phyloP scores from a whole-genome alignment of 2,329 filamentous ascomycete species.

The Didymella lethalis region DNA sequence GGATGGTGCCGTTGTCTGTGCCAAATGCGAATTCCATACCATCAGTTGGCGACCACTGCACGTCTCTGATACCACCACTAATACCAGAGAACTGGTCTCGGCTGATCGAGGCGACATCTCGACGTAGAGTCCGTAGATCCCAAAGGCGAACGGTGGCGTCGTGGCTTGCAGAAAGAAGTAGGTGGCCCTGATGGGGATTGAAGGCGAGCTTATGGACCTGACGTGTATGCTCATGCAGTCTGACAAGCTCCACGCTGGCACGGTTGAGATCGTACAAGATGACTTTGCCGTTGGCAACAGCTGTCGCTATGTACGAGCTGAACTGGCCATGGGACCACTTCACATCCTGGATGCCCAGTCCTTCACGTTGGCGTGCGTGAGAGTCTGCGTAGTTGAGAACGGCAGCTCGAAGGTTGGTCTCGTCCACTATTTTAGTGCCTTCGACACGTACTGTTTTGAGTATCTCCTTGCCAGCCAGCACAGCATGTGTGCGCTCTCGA shows the following conservation, averaged over 20 bases:
- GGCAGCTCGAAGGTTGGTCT: slow-evolving; percentile 68
- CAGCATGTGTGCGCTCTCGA: slow-evolving; percentile 67
- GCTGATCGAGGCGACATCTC: slow-evolving; percentile 62
- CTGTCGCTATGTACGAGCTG: slow-evolving; percentile 68
- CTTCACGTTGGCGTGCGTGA: slow-evolving; percentile 62
- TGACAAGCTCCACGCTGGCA: slow-evolving; percentile 66
- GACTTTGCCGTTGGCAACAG: slow-evolving; percentile 70
- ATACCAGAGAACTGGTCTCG: slow-evolving; percentile 64
- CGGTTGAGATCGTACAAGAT: slow-evolving; percentile 70
- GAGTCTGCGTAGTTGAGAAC: slow-evolving; percentile 65
- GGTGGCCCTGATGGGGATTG: slow-evolving; percentile 67
- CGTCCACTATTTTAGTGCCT: slow-evolving; percentile 65
- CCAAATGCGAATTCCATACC: slow-evolving; percentile 69
- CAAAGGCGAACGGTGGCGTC: slow-evolving; percentile 70
- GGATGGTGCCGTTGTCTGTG: slow-evolving; percentile 69
- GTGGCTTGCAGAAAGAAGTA: slow-evolving; percentile 70
- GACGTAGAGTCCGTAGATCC: slow-evolving; percentile 66
- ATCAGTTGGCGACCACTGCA: slow-evolving; percentile 71
- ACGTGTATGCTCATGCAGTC: slow-evolving; percentile 69
- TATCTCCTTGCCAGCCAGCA: slow-evolving; percentile 71
- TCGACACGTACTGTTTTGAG: slow-evolving; percentile 70
- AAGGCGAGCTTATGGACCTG: slow-evolving; percentile 72
- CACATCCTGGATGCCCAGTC: slow-evolving; percentile 69
- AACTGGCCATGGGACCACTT: slow-evolving; percentile 72
- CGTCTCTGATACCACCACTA: slow-evolving; percentile 68